phyloP scores from a whole-genome alignment of 148 eudicot genomes.

The Silene conica region DNA sequence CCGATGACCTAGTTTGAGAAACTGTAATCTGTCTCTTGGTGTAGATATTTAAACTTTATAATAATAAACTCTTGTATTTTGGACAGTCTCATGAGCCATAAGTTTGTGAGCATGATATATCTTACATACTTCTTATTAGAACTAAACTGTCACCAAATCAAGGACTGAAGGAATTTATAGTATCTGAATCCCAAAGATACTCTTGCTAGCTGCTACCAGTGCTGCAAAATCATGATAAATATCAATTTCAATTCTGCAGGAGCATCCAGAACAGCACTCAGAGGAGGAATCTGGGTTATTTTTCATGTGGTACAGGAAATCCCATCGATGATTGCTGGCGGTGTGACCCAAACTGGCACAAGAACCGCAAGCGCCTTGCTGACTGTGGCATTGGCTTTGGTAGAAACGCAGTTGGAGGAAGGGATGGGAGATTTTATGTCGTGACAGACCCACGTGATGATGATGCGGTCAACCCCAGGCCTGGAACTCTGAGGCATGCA shows the following conservation, averaged over 20 bases:
- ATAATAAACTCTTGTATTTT: too few relatives aligned
- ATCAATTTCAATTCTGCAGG: slow-evolving; percentile 34
- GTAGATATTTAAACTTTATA: too few relatives aligned
- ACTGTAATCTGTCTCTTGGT: too few relatives aligned
- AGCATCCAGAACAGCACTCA: slow-evolving; percentile 70
- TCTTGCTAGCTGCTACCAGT: too few relatives aligned
- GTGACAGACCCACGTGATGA: slow-evolving; percentile 66
- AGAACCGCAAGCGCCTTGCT: slow-evolving; percentile 71
- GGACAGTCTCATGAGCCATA: too few relatives aligned
- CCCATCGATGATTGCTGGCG: slow-evolving; percentile 96
- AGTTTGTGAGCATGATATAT: not conserved
- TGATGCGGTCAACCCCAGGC: slow-evolving; percentile 75
- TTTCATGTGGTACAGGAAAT: slow-evolving; percentile 83
- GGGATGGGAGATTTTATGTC: slow-evolving; percentile 69
- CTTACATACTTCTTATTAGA: too few relatives aligned
- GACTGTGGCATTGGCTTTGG: slow-evolving; percentile 86
- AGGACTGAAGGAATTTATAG: too few relatives aligned
- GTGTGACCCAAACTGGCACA: slow-evolving; percentile 68
- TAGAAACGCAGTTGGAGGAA: slow-evolving; percentile 80
- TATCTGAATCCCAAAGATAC: too few relatives aligned
- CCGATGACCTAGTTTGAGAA: too few relatives aligned
- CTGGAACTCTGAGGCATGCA: slow-evolving; percentile 84
- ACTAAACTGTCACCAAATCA: too few relatives aligned
- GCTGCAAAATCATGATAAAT: slow-evolving; percentile 1
- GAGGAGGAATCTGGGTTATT: slow-evolving; percentile 72